Conservation (phyloP, 225 moss, liverwort and hornwort species). For the Rhytidiadelphus loreus region DNA sequence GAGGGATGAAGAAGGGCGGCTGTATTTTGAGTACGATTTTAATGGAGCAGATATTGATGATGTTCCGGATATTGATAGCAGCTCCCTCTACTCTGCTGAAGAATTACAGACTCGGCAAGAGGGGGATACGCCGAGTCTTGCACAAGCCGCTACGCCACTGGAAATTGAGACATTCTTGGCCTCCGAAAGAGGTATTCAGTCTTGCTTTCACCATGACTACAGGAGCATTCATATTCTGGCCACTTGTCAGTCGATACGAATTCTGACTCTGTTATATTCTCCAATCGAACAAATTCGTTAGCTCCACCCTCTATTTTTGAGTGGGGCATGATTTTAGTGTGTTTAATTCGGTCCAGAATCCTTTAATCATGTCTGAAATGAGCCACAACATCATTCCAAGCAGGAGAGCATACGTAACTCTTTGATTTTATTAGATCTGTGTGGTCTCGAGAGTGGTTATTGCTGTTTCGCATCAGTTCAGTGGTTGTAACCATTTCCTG, state of each 20-base stretch:
- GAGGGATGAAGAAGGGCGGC: slow-evolving; percentile 53
- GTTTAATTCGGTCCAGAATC: neutral
- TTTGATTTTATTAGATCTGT: neutral
- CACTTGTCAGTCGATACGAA: neutral
- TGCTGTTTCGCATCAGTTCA: neutral
- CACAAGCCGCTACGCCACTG: slow-evolving; percentile 22
- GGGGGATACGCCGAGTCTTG: slow-evolving; percentile 27
- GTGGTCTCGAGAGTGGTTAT: neutral
- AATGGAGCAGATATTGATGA: slow-evolving; percentile 39
- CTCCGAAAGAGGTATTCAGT: slow-evolving; percentile 25
- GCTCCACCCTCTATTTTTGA: neutral
- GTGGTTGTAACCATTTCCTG: neutral
- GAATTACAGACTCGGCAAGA: slow-evolving; percentile 34
- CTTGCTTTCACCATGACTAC: neutral
- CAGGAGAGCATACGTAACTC: neutral
- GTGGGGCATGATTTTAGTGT: neutral
- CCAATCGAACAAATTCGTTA: neutral
- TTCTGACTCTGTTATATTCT: neutral
- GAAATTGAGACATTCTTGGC: slow-evolving; percentile 32
- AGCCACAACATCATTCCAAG: neutral
- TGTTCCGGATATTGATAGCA: slow-evolving; percentile 24
- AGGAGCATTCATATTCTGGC: neutral
- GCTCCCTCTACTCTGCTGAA: slow-evolving; percentile 27
- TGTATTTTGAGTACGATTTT: slow-evolving; percentile 47
- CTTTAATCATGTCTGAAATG: neutral